These are phyloP conservation scores for Apiotrichum gracile DNA, from an alignment of 1,284 basidiomycete genomes.

Conservation along the genomic window DNA sequence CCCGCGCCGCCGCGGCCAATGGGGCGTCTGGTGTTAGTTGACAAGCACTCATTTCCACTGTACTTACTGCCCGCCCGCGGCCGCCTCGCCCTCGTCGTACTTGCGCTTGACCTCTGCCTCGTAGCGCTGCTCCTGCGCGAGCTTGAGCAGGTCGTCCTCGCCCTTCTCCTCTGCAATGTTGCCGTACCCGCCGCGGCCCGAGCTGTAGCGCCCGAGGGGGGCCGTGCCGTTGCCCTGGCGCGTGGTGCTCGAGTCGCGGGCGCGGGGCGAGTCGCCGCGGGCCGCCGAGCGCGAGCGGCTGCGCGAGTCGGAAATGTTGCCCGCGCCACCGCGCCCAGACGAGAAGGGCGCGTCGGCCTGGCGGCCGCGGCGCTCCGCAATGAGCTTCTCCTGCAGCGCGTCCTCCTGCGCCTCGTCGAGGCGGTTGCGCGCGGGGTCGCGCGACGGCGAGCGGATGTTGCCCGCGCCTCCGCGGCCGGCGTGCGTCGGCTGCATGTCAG, in stretches of 20 bases:
- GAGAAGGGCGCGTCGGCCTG: constrained; percentile 37
- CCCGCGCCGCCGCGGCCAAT: constrained; percentile 43
- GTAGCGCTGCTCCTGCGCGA: constrained; percentile 27
- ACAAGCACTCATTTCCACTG: not conserved
- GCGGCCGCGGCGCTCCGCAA: constrained; percentile 42
- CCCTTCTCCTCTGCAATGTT: constrained; percentile 38
- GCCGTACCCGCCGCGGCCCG: constrained; percentile 45
- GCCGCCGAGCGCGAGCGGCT: constrained; percentile 22
- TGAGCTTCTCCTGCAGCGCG: constrained; percentile 37
- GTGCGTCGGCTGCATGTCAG: constrained; percentile 32
- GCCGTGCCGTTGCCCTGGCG: not conserved
- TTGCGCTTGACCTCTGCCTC: constrained; percentile 33
- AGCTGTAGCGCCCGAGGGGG: not conserved
- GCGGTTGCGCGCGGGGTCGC: constrained; percentile 26
- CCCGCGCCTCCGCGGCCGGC: constrained; percentile 47
- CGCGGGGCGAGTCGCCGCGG: not conserved
- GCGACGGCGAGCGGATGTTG: constrained; percentile 43
- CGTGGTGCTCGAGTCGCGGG: not conserved
- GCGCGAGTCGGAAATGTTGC: constrained; percentile 36
- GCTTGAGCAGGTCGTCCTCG: constrained; percentile 20
- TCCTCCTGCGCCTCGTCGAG: constrained; percentile 38
- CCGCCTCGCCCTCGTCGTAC: constrained; percentile 21
- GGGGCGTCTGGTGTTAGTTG: constrained; percentile 20
- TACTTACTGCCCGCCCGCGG: not conserved
- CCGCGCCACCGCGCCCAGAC: constrained; percentile 45